Percentiles rank a stretch among this genome's conserved stretches.
phyloP scores from a whole-genome alignment of 1,284 basidiomycete genomes.

The Rhodotorula mucilaginosa region DNA sequence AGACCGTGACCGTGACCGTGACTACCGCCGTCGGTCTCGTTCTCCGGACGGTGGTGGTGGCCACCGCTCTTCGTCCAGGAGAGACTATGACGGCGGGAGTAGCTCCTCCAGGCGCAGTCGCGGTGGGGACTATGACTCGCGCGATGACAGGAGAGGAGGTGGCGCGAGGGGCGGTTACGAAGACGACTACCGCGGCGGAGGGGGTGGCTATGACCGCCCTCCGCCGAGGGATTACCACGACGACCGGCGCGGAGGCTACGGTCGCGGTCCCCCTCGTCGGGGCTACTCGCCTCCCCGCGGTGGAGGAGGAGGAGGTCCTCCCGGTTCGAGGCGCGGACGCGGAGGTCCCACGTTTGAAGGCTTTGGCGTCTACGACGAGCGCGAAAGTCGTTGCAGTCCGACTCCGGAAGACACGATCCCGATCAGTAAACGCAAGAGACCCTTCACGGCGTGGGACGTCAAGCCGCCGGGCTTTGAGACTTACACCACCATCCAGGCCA shows the following conservation, averaged over 20 bases:
- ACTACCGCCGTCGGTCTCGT: constrained; percentile 12
- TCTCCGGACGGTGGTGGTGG: constrained; percentile 32
- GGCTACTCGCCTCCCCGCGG: constrained; percentile 13
- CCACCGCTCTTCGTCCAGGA: constrained; percentile 32
- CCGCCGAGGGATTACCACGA: constrained; percentile 20
- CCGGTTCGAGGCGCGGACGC: constrained; percentile 34
- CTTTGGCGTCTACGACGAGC: constrained; percentile 55
- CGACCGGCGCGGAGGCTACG: constrained; percentile 47
- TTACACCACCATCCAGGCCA: constrained; percentile 90
- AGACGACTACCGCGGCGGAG: constrained; percentile 5
- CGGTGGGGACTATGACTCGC: constrained; percentile 27
- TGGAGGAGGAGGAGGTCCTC: background rate
- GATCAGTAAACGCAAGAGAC: constrained; percentile 78
- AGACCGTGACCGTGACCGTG: background rate
- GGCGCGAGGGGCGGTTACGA: constrained; percentile 12
- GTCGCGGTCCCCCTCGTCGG: constrained; percentile 42
- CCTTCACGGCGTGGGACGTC: constrained; percentile 92
- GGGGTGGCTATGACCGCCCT: constrained; percentile 43
- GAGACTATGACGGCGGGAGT: constrained; percentile 37
- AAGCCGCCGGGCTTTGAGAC: constrained; percentile 92
- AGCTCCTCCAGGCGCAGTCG: constrained; percentile 44
- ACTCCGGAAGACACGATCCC: constrained; percentile 83
- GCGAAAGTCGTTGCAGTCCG: constrained; percentile 73
- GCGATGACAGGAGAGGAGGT: background rate
- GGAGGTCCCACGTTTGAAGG: constrained; percentile 47